Base-by-base conservation (phyloP, 139 green algal species). In the Spirogloea muscicola region DNA sequence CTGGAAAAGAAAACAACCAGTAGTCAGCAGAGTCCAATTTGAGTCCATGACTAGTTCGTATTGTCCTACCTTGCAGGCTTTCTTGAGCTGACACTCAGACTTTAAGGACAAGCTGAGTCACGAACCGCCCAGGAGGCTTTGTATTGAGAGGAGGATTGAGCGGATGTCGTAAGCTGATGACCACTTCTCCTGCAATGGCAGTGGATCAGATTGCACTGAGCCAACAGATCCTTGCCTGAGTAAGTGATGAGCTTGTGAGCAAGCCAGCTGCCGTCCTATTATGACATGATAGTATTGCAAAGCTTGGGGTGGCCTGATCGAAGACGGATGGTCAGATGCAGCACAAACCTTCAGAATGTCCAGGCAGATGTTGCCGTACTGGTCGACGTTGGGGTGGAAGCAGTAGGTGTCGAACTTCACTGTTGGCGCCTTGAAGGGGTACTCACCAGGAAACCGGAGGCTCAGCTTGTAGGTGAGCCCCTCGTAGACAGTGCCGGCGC, bases 341-440 rank as follows among this genome's bases (percentile, higher is more conserved):
- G 10, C 18, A 5, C 25, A 27, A 13, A 76, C 67, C 49, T 82
- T 82, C 9, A 94, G 78, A 58, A 94, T 94, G 83, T 94, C 89
- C 29, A 94, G 81, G 84, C 89, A 94, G 75, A 94, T 92, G 82
- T 91, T 91, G 52, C 89, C 89, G 49, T 87, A 73, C 18, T 84
- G 82, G 68, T 93, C 88, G 25, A 94, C 89, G 62, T 94, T 94
- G 48, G 89, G 89, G 62, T 94, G 89, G 71, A 91, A 94, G 77
- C 89, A 94, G 9, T 78, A 67, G 1, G 88, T 90, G 49, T 89
- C 86, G 69, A 94, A 94, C 29, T 80, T 85, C 37, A 94, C 89
- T 1, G 63, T 68, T 0, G 89, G 89, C 39, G 88, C 59, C 82
- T 92, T 90, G 80, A 91, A 94, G 7, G 89, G 89, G 74, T 94